Evolutionary conservation across 192 early-diverging fungal genomes (phyloP).

Genomic region (Phycomyces blakesleeanus): DNA sequence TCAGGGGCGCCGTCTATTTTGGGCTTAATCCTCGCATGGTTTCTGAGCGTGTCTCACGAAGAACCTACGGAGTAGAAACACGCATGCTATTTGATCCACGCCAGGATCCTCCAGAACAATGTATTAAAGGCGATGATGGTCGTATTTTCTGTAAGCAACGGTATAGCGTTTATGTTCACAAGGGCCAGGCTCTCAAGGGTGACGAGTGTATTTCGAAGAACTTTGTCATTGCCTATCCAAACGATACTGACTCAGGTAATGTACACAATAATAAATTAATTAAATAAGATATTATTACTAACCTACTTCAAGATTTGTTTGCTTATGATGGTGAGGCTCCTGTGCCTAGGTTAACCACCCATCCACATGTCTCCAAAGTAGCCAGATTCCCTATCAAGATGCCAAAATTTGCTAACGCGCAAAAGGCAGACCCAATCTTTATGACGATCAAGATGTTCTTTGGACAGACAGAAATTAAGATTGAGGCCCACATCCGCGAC

Average conservation of each 20-base stretch:
- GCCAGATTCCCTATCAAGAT: slow-evolving; percentile 40
- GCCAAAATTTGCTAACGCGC: slow-evolving; percentile 35
- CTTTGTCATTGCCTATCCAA: slow-evolving; percentile 45
- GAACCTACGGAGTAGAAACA: slow-evolving; percentile 50
- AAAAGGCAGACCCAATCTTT: slow-evolving; percentile 45
- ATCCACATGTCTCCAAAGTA: slow-evolving; percentile 34
- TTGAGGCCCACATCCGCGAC: slow-evolving; percentile 28
- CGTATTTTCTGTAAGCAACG: slow-evolving; percentile 36
- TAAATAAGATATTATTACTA: neutral
- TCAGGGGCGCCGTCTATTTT: slow-evolving; percentile 52
- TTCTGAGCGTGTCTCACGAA: slow-evolving; percentile 47
- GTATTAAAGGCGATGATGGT: slow-evolving; percentile 44
- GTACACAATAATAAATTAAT: neutral
- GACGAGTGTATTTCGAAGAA: slow-evolving; percentile 52
- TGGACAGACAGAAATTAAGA: slow-evolving; percentile 52
- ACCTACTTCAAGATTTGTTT: slow-evolving; percentile 28
- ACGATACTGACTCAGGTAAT: slow-evolving; percentile 43
- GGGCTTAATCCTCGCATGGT: slow-evolving; percentile 49
- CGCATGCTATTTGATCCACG: slow-evolving; percentile 50
- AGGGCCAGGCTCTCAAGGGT: slow-evolving; percentile 41
- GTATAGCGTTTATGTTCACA: slow-evolving; percentile 36
- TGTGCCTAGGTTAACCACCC: slow-evolving; percentile 32
- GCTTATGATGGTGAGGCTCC: slow-evolving; percentile 31
- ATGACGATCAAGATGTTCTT: slow-evolving; percentile 49
- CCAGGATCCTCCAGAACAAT: slow-evolving; percentile 45